Base-by-base conservation (phyloP, 805 yeast species). In the Scheffersomyces amazonensis region DNA sequence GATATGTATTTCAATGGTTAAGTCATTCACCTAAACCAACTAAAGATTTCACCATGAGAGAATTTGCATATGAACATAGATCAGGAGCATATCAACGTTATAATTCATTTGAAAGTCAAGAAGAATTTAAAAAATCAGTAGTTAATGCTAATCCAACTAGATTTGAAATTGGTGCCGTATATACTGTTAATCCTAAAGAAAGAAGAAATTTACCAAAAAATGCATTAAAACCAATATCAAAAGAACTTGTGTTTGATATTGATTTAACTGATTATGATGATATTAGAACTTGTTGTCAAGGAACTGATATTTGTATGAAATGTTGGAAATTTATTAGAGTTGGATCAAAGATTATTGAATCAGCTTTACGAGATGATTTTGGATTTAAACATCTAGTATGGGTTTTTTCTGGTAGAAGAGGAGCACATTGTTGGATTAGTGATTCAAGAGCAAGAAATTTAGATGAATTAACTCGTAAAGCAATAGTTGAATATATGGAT, bases 391-490 rank as follows among this genome's bases (percentile, higher is more conserved):
- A 87, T 60, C 69, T 88, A 55, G 70, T 93, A 35, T 93, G 98
- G 98, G 96, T 91, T 4, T 93, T 87, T 56, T 88, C 96, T 1
- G 99, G 99, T 33, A 84, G 99, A 71, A 86, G 99, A 76, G 99
- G 99, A 61, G 96, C 95, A 12, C 99, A 93, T 71, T 95, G 98
- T 54, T 93, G 99, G 99, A 75, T 93, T 17, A 86, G 96, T 61
- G 99, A 93, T 57, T 63, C 75, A 39, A 68, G 90, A 34, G 96
- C 97, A 1, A 68, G 97, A 40, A 52, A 58, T 1, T 61, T 93
- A 44, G 84, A 78, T 45, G 98, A 93, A 58, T 52, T 68, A 4
- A 77, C 79, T 43, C 76, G 99, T 52, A 73, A 83, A 50, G 80
- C 95, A 3, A 76, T 93, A 10, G 82, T 90, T 22, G 90, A 87